Percentiles rank a stretch among this genome's conserved stretches.
These are phyloP conservation scores for Volvox africanus DNA, from an alignment of 139 green algal genomes.

Conservation along the genomic window DNA sequence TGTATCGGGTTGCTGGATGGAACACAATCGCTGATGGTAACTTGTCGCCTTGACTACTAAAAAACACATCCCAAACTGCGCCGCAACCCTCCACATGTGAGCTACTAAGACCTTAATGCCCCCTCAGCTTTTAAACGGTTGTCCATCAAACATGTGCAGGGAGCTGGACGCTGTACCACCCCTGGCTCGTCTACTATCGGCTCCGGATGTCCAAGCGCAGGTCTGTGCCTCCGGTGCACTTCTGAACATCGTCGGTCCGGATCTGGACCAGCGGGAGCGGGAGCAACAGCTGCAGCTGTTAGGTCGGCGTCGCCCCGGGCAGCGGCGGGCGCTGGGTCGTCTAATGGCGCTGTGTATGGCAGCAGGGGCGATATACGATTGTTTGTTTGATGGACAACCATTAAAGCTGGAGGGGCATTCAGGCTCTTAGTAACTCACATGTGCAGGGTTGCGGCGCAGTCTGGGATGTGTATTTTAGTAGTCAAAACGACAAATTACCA, in stretches of 20 bases:
- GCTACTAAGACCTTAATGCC: background rate
- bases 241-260: constrained; percentile 75
- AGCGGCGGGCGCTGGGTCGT: constrained; percentile 42
- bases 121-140: background rate
- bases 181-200: constrained; percentile 69
- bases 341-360: constrained; percentile 52
- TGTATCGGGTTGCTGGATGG: no score
- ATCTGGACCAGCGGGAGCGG: constrained; percentile 49
- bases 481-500: no score
- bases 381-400: constrained; percentile 42
- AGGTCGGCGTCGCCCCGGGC: background rate
- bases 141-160: constrained; percentile 51
- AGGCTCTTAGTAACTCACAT: background rate
- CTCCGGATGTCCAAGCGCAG: constrained; percentile 52
- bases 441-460: no score
- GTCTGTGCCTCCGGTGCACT: constrained; percentile 75
- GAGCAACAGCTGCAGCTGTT: constrained; percentile 3
- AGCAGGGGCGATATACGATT: constrained; percentile 43
- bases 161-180: constrained; percentile 67
- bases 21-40: no score
- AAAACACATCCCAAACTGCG: no score
- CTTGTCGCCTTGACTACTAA: no score
- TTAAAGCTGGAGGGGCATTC: background rate
- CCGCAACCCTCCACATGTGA: no score
- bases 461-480: no score